Evolutionary conservation across 768 basidiomycete species (phyloP), one percentile per base, ranked within the genome.

Genomic region (Auriscalpium microsporum): DNA sequence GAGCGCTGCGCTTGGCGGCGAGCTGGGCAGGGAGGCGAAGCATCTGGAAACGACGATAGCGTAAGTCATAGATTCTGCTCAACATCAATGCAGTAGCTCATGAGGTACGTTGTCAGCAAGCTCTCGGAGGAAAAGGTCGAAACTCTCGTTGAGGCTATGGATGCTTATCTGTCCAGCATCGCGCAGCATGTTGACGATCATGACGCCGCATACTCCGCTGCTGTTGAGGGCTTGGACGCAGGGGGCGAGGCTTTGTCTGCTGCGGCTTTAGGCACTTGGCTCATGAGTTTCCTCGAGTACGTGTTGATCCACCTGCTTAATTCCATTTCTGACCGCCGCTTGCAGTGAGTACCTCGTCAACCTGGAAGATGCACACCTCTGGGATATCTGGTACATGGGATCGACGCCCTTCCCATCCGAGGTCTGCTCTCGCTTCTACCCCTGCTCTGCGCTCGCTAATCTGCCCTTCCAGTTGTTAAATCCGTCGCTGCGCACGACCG

Each of bases 311-410:
- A 11, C 44, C 1, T 54, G n/a, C 10, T 17, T 50, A 5, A 34
- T 49, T 49, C 52, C 37, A 44, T 35, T 37, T 42, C 13, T 13
- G 10, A 49, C 1, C 3, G 7, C 28, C 28, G 28, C 28, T 28
- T 49, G 10, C 59, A 86, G 83, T 50, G 65, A 66, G 8, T 67
- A 72, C 13, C 58, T 80, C 10, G 58, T 70, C 13, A 72, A 77
- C 3, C 71, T 82, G 0, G 84, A 86, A 53, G 74, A 77, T 6
- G 56, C 68, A 2, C 67, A 69, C 13, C 68, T 90, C 33, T 89
- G 84, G 81, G 82, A 85, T 54, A 67, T 88, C 9, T 90, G 86
- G 86, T 87, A 83, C 55, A 88, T 83, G 0, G 84, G 86, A 5
- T 64, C 69, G 7, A 73, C 79, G 3, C 78, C 82, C 1, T 86